Percentiles rank a stretch among this genome's conserved stretches.
phyloP scores from a whole-genome alignment of 2,329 filamentous ascomycete species.

The Emergomyces africanus region DNA sequence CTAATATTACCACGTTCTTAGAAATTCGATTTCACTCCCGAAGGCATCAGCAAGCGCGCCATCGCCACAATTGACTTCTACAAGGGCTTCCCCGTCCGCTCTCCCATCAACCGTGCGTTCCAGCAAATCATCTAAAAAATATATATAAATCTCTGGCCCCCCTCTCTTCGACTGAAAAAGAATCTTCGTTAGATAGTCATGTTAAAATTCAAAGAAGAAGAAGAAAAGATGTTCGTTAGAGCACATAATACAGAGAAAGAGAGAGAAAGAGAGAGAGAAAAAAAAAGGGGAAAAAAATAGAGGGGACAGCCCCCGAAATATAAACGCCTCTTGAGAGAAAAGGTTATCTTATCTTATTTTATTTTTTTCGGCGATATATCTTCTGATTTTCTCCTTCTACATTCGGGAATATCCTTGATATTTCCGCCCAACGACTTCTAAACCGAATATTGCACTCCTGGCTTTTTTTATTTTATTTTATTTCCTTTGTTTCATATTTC shows the following conservation, averaged over 20 bases:
- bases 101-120: slow-evolving; percentile 94
- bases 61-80: slow-evolving; percentile 90
- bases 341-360: no score
- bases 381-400: no score
- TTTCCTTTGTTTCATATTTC: no score
- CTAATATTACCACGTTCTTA: slow-evolving; percentile 22
- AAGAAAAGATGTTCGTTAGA: neutral
- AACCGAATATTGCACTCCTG: no score
- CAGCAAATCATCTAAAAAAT: slow-evolving; percentile 77
- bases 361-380: no score
- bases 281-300: no score
- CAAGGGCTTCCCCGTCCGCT: slow-evolving; percentile 90
- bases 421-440: no score
- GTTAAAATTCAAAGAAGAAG: neutral
- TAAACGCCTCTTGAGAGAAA: no score
- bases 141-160: neutral
- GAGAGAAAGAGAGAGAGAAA: no score
- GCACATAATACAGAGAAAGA: neutral
- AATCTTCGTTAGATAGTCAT: neutral
- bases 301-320: no score
- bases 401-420: no score
- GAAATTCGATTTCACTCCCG: slow-evolving; percentile 99
- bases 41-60: slow-evolving; percentile 92
- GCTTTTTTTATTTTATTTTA: no score
- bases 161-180: neutral